Percentiles rank a stretch among this genome's conserved stretches.
Evolutionary conservation across 176 grass and related monocot species (phyloP).

Genomic region (Puya raimondii): DNA sequence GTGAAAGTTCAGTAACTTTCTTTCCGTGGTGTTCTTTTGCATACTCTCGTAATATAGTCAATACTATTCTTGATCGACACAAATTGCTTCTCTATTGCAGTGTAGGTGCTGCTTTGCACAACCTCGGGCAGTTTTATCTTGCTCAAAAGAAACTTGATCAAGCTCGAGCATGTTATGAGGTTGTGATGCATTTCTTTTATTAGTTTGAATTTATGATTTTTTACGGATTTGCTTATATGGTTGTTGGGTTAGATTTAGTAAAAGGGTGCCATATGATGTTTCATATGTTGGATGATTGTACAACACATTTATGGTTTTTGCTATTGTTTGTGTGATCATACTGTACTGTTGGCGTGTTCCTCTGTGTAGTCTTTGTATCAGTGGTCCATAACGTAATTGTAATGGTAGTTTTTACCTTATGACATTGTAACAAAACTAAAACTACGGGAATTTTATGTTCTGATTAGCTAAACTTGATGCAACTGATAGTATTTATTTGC

Average conservation of each 20-base stretch:
- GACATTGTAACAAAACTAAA: too few relatives aligned
- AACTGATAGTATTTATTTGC: not conserved
- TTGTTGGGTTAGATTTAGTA: not conserved
- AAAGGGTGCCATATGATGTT: not conserved
- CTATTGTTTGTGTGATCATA: not conserved
- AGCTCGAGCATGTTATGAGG: conserved; percentile 79
- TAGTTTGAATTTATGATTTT: not conserved
- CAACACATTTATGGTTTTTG: not conserved
- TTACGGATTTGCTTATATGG: not conserved
- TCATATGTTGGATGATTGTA: not conserved
- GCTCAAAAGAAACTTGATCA: conserved; percentile 53
- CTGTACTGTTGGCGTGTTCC: too few relatives aligned
- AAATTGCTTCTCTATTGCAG: conserved; percentile 35
- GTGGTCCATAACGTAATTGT: too few relatives aligned
- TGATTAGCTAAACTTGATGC: not conserved
- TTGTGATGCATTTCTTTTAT: conserved; percentile 13
- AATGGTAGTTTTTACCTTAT: too few relatives aligned
- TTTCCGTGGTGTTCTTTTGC: too few relatives aligned
- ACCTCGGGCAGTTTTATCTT: conserved; percentile 67
- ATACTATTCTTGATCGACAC: too few relatives aligned
- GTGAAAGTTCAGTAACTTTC: too few relatives aligned
- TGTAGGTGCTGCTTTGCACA: conserved; percentile 67
- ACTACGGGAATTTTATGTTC: too few relatives aligned
- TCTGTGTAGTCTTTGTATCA: too few relatives aligned
- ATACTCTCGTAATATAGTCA: too few relatives aligned